Evolutionary conservation across 2,329 filamentous ascomycete genomes (phyloP).

Genomic region (Fusarium cicatricum): DNA sequence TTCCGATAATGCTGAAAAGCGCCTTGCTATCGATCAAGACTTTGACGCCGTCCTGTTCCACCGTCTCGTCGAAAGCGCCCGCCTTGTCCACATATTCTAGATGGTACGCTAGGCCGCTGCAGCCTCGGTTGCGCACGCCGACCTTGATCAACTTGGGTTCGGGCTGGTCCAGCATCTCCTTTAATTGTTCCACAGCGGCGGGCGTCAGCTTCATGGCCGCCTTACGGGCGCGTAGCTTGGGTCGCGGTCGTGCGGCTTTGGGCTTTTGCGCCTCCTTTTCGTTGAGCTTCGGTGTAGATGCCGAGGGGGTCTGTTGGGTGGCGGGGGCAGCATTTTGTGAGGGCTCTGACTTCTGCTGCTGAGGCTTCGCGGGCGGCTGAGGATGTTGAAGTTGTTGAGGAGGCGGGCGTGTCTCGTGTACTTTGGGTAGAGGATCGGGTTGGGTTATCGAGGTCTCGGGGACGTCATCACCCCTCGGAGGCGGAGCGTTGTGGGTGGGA

Average conservation of each 20-base stretch:
- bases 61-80: constrained; percentile 85
- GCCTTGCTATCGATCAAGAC: constrained; percentile 98
- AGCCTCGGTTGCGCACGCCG: constrained; percentile 92
- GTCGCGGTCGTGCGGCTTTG: constrained; percentile 54
- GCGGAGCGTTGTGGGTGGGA: constrained; percentile 51
- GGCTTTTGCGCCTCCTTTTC: constrained; percentile 75
- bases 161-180: constrained; percentile 79
- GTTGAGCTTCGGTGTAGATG: constrained; percentile 47
- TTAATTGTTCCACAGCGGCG: constrained; percentile 80
- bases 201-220: constrained; percentile 89
- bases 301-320: constrained; percentile 47
- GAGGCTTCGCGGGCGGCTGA: constrained; percentile 29
- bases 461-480: constrained; percentile 53
- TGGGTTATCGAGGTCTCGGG: constrained; percentile 58
- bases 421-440: constrained; percentile 55
- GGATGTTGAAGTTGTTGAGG: constrained; percentile 33
- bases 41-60: constrained; percentile 95
- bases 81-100: constrained; percentile 95
- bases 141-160: constrained; percentile 94
- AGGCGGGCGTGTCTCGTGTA: constrained; percentile 62
- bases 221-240: constrained; percentile 72
- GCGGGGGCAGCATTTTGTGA: constrained; percentile 29
- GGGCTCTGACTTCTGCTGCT: constrained; percentile 19
- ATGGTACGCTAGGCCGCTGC: constrained; percentile 92
- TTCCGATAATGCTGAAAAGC: constrained; percentile 96